These are phyloP conservation scores for Eruca vesicaria DNA, from an alignment of 441 rosid genomes.

Conservation along the genomic window DNA sequence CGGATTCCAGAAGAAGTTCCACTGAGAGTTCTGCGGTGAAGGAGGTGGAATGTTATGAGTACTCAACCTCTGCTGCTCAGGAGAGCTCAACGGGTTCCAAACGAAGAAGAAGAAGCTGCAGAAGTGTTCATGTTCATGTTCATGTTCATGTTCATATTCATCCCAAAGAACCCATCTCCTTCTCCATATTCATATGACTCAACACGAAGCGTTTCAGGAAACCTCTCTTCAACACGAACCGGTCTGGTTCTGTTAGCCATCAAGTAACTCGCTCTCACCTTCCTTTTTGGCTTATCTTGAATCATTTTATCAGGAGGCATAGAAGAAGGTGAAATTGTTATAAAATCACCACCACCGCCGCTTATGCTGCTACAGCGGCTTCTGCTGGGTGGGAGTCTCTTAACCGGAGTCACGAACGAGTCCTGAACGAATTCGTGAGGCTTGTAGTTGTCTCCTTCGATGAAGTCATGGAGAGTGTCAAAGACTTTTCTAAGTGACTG, in stretches of 20 bases:
- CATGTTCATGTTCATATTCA: conserved; percentile 52
- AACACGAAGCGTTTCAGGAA: conserved; percentile 64
- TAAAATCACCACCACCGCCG: conserved; percentile 56
- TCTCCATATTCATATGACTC: conserved; percentile 69
- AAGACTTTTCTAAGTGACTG: conserved; percentile 84
- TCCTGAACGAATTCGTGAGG: conserved; percentile 52
- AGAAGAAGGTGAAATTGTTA: conserved; percentile 48
- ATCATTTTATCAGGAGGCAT: conserved; percentile 39
- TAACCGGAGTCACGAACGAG: conserved; percentile 59
- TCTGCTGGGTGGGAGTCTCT: conserved; percentile 47
- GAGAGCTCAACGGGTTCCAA: conserved; percentile 44
- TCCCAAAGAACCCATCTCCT: conserved; percentile 59
- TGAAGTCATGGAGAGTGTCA: conserved; percentile 72
- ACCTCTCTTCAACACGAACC: conserved; percentile 76
- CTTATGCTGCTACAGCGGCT: conserved; percentile 14
- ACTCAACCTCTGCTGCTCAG: conserved; percentile 41
- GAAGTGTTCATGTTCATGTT: no score
- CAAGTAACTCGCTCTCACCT: conserved; percentile 58
- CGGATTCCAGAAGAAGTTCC: conserved; percentile 99
- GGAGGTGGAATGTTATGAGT: conserved; percentile 69
- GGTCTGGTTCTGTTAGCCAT: conserved; percentile 72
- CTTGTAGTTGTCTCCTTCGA: conserved; percentile 63
- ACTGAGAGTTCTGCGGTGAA: conserved; percentile 87
- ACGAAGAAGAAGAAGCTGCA: conserved; percentile 54
- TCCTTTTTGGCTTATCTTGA: conserved; percentile 45